Evolutionary conservation across 371 early-diverging fungal species (phyloP).

Genomic region (Mucor saturninus): DNA sequence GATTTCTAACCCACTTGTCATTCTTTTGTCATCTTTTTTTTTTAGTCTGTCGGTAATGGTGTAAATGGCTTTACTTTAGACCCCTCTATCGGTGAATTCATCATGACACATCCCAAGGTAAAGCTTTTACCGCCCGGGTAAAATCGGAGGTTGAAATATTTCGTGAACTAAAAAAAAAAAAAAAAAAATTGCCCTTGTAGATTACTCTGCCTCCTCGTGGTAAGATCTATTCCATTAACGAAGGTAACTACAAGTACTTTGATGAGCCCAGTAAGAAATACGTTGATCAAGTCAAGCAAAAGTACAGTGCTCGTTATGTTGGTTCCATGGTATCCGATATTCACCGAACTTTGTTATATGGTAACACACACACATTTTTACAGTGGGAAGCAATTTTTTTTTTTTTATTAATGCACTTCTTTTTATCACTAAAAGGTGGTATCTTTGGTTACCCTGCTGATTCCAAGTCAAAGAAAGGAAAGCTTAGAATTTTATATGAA

Average conservation of each 20-base stretch:
- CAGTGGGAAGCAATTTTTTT: not conserved
- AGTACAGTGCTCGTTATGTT: conserved; percentile 96
- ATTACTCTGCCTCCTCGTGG: conserved; percentile 82
- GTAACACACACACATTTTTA: conserved; percentile 4
- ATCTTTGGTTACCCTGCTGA: conserved; percentile 89
- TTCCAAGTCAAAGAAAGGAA: conserved; percentile 88
- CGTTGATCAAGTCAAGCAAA: conserved; percentile 85
- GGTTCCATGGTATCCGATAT: conserved; percentile 99
- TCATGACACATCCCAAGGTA: conserved; percentile 93
- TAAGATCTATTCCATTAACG: conserved; percentile 98
- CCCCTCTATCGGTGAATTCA: conserved; percentile 96
- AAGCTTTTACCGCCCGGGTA: conserved; percentile 12
- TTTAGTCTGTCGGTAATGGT: conserved; percentile 82
- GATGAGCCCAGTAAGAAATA: conserved; percentile 89
- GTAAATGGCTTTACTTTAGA: conserved; percentile 98
- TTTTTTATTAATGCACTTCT: not conserved
- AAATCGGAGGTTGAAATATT: not conserved
- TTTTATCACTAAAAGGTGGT: conserved; percentile 46
- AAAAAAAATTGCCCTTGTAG: conserved; percentile 30
- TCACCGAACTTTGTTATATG: conserved; percentile 96
- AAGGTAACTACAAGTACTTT: conserved; percentile 95
- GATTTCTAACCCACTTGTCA: too few species aligned
- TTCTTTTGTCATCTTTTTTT: conserved; percentile 25
- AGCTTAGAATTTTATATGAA: conserved; percentile 96
- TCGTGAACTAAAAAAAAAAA: not conserved